These are phyloP conservation scores for Sporothrix mexicana DNA, from an alignment of 2,329 filamentous ascomycete species.

Conservation along the genomic window DNA sequence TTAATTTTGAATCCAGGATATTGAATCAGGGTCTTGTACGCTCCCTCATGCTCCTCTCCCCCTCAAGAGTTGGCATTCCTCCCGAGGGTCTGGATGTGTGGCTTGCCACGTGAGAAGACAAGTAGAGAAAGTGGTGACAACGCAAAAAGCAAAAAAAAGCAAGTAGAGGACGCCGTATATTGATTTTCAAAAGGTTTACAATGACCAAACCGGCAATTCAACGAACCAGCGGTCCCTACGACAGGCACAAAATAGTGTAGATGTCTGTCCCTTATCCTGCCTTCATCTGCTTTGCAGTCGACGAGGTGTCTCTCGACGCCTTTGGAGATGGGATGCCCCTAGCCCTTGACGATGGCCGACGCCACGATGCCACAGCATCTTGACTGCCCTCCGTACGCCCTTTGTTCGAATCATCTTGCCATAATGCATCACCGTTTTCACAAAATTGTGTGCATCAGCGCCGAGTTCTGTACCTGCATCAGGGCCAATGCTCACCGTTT, in stretches of 20 bases:
- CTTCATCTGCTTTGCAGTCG: background rate
- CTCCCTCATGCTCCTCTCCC: background rate
- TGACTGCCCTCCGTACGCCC: no score
- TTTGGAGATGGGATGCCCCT: background rate
- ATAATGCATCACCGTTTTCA: slow-evolving; percentile 9
- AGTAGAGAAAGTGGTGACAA: background rate
- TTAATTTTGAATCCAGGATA: background rate
- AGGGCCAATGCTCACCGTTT: background rate
- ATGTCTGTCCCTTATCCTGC: background rate
- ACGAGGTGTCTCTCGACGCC: background rate
- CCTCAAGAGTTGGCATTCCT: background rate
- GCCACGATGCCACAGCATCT: background rate
- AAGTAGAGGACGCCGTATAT: background rate
- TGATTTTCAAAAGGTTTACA: background rate
- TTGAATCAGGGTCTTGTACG: background rate
- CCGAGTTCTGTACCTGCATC: background rate
- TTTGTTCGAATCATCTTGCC: slow-evolving; percentile 7
- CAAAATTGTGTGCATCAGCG: background rate
- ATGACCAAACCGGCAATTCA: background rate
- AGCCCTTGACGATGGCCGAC: background rate
- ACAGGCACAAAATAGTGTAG: background rate
- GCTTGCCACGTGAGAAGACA: background rate
- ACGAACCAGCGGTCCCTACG: background rate
- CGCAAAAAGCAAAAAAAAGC: background rate
- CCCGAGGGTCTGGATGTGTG: background rate